Base-by-base conservation (phyloP, 1,139 yeast species). In the Taphrina confusa region DNA sequence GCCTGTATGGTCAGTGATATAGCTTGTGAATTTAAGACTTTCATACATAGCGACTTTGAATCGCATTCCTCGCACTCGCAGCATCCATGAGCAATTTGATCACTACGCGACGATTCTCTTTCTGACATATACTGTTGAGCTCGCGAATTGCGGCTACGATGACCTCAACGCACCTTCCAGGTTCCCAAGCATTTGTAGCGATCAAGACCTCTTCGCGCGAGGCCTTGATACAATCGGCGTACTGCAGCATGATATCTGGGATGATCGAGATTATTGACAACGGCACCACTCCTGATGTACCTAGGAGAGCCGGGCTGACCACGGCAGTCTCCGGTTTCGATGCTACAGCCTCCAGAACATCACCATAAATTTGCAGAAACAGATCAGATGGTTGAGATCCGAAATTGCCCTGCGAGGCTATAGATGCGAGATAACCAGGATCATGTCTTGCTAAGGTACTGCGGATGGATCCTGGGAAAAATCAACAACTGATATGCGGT, bases 181-280 rank as follows among this genome's bases (percentile, higher is more conserved):
- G 56, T 18, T 50, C 46, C 56, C 56, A 50, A 9, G 45, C 45
- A 39, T 50, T 50, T 12, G 56, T 50, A 14, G 46, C 56, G 23
- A 50, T 37, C 16, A 50, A 14, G 16, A 50, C 46, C 20, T 50
- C 56, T 11, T 25, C 20, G 4, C 37, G 27, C 12, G 56, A 23
- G 20, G 56, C 45, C 30, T 37, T 37, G 34, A 50, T 50, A 20
- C 56, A 50, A n/a, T 50, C 56, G 4, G 45, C 45, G 27, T 50
- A 50, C 12, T 50, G 56, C 11, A 25, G 56, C 56, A 50, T 50
- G 34, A 50, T 50, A 20, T 50, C 56, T 11, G 56, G 56, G 6
- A 50, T 50, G 5, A 39, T 37, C 12, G 56, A 50, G 25, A 50
- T 25, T 14, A 50, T 50, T 14, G 56, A 37, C 16, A 50, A 23